Evolutionary conservation across 257 asterid genomes (phyloP).

Genomic region (Solanum pinnatisectum): DNA sequence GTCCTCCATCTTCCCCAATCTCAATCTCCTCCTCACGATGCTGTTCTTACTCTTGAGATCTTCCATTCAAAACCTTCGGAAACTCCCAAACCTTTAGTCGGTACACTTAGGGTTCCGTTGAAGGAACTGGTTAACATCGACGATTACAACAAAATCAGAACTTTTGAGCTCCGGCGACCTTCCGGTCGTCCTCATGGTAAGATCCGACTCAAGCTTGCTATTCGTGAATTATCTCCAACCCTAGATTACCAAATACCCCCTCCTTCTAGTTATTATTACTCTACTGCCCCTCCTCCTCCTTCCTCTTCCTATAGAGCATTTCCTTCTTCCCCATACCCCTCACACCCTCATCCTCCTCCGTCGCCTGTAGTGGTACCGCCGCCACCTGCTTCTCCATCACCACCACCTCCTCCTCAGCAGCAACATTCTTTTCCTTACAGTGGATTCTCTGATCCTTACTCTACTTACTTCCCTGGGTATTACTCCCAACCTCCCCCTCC

Average conservation of each 20-base stretch:
- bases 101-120: slow-evolving; percentile 50
- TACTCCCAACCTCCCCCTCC: slow-evolving; percentile 43
- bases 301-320: slow-evolving; percentile 42
- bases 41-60: slow-evolving; percentile 57
- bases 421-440: slow-evolving; percentile 22
- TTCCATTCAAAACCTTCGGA: slow-evolving; percentile 84
- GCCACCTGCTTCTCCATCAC: slow-evolving; percentile 19
- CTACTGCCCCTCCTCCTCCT: slow-evolving; percentile 37
- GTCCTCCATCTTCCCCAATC: slow-evolving; percentile 42
- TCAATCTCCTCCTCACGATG: slow-evolving; percentile 24
- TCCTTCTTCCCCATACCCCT: slow-evolving; percentile 26
- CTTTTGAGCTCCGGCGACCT: slow-evolving; percentile 56
- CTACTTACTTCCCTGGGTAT: slow-evolving; percentile 50
- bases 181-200: slow-evolving; percentile 93
- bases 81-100: slow-evolving; percentile 69
- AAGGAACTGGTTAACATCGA: slow-evolving; percentile 34
- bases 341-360: slow-evolving; percentile 21
- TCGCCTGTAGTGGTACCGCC: slow-evolving; percentile 3
- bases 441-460: slow-evolving; percentile 39
- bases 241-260: slow-evolving; percentile 58
- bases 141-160: slow-evolving; percentile 13
- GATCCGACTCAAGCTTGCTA: slow-evolving; percentile 53
- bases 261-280: slow-evolving; percentile 48
- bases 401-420: slow-evolving; percentile 28
- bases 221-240: slow-evolving; percentile 36